Conservation (phyloP, 2,329 filamentous ascomycete genomes). For the Huntiella decipiens region DNA sequence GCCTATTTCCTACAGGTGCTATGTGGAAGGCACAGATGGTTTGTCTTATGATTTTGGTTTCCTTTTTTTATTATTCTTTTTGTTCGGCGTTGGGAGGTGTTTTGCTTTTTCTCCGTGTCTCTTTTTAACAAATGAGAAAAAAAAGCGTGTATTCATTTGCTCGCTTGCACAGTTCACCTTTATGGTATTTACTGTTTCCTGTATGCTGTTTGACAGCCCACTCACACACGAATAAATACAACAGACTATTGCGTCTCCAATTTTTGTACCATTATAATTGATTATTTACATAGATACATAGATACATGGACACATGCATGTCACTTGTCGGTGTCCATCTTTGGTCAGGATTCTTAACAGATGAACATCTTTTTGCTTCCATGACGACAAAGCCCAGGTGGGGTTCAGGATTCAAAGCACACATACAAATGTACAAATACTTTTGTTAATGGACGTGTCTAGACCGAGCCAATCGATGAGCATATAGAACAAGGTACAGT, state of each 20-base stretch:
- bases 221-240: too few species aligned
- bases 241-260: too few species aligned
- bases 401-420: neutral
- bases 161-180: neutral
- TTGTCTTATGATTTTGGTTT: neutral
- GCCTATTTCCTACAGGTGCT: too few species aligned
- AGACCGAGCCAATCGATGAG: too few species aligned
- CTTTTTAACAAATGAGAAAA: neutral
- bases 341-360: neutral
- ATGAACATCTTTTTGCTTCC: neutral
- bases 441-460: too few species aligned
- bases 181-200: neutral
- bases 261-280: too few species aligned
- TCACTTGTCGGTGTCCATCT: too few species aligned
- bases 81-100: constrained; percentile 1
- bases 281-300: too few species aligned
- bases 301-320: too few species aligned
- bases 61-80: constrained; percentile 1
- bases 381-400: neutral
- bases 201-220: neutral
- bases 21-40: neutral
- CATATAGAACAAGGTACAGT: too few species aligned
- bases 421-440: neutral
- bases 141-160: neutral
- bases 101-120: neutral